These are phyloP conservation scores for Phytophthora idaei DNA, from an alignment of 352 stramenopile genomes.

Conservation along the genomic window DNA sequence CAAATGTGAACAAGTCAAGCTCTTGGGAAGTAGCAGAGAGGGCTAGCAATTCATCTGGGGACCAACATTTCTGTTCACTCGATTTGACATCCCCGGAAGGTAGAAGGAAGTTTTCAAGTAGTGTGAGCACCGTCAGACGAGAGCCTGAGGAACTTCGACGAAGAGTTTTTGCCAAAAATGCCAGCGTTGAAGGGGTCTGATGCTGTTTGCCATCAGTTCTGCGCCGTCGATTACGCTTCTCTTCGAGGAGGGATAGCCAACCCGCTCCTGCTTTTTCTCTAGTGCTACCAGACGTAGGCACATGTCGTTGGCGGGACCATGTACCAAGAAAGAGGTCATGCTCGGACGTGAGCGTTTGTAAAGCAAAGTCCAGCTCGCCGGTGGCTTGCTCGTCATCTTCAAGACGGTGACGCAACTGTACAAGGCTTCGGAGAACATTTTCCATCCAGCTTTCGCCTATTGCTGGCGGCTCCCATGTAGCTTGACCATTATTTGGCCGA, in stretches of 20 bases:
- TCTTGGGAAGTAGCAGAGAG: slow-evolving; percentile 44
- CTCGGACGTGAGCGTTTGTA: slow-evolving; percentile 69
- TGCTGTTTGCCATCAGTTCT: slow-evolving; percentile 19
- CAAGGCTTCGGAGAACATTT: slow-evolving; percentile 66
- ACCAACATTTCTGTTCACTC: slow-evolving; percentile 34
- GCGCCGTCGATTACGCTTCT: slow-evolving; percentile 45
- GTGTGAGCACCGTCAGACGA: slow-evolving; percentile 54
- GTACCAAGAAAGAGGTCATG: slow-evolving; percentile 63
- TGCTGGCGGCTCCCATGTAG: slow-evolving; percentile 12
- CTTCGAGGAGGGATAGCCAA: slow-evolving; percentile 64
- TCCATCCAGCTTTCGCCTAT: slow-evolving; percentile 79
- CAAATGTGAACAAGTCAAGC: slow-evolving; percentile 61
- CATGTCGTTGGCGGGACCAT: slow-evolving; percentile 31
- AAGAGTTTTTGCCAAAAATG: slow-evolving; percentile 19
- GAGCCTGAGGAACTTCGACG: slow-evolving; percentile 58
- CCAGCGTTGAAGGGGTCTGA: slow-evolving; percentile 19
- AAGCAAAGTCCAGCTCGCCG: slow-evolving; percentile 64
- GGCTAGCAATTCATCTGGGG: slow-evolving; percentile 45
- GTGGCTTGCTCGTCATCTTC: slow-evolving; percentile 44
- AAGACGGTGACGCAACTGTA: slow-evolving; percentile 52
- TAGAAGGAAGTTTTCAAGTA: slow-evolving; percentile 54
- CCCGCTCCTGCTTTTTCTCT: slow-evolving; percentile 36
- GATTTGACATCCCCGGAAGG: slow-evolving; percentile 6
- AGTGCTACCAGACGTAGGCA: slow-evolving; percentile 16
- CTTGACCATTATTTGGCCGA: slow-evolving; percentile 2